Base-by-base conservation (phyloP, 805 yeast genomes). In the Schwanniomyces polymorphus region DNA sequence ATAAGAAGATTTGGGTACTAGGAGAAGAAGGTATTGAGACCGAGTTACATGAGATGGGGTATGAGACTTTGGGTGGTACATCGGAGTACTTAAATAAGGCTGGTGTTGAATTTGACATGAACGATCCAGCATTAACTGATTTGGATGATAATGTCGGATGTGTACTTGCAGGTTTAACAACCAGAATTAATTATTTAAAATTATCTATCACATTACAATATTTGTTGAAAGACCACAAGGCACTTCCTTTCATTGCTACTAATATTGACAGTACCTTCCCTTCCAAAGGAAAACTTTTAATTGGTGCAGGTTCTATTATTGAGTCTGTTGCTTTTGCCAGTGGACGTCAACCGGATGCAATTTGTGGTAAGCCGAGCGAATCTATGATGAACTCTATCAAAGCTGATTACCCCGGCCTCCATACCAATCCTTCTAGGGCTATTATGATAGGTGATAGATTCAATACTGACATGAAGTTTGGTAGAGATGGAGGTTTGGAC, bases 221-320 rank as follows among this genome's bases (percentile, higher is more conserved):
- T 58, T 73, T 94, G 43, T 74, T 77, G 51, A 80, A 84, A 48
- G 69, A 72, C 48, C 55, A 70, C 49, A 82, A 84, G 42, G 72
- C 76, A 2, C 75, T 89, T 3, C 79, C 84, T 27, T 94, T 90
- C 65, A 75, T 94, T 53, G 98, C 97, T 18, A 94, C 98, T 5
- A 94, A 94, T 65, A 88, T 88, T 38, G 99, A 94, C 66, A 86
- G 97, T 1, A 94, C 99, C 0, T 94, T 84, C 73, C 99, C 99
- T 2, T 81, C 87, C 48, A 85, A 88, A 65, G 97, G 96, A 1
- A 75, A 81, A 56, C 79, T 88, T 42, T 77, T 94, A 42, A 96
- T 97, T 16, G 99, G 99, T 27, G 98, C 99, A 1, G 99, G 99
- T 1, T 85, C 97, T 1, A 80, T 90, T 53, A 84, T 92, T 38